Base-by-base conservation (phyloP, 495 filamentous ascomycete genomes). In the Neurospora cerealis region DNA sequence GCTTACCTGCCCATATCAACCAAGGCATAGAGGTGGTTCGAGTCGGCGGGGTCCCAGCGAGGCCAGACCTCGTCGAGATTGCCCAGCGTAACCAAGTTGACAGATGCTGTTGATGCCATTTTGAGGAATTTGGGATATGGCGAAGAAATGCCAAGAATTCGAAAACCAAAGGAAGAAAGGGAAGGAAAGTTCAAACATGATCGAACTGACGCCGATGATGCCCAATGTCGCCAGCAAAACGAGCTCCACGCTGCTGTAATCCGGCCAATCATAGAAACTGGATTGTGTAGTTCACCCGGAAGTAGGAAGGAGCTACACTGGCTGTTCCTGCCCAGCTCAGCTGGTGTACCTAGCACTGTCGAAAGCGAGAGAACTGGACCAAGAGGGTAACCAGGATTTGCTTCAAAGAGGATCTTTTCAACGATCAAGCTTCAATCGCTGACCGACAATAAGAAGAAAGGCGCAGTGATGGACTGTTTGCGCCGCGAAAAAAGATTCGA, bases 1-100 rank as follows among this genome's bases (percentile, higher is more conserved):
- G 79, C 80, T 81, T 83, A 92, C 91, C 90, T 93, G 78, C 91
- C 91, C 85, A 93, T 92, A 75, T 93, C 91, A 69, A 93, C 91
- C 9, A 93, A 78, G 70, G 85, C 88, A 77, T 85, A 86, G 69
- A 87, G 83, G 39, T 87, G 82, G 75, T 80, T 87, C 42, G 80
- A 66, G 36, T 75, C 80, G 46, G 78, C 72, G 21, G 83, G 80
- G 48, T 83, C 75, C 81, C 85, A 88, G 74, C 74, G 75, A 40
- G 86, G 83, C 80, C 87, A 79, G 73, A 81, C 85, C n/a, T 83
- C 78, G 71, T 80, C 74, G 41, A 86, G 84, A 71, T 89, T 88
- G 10, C 86, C 85, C 70, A 88, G 81, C 5, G 84, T 86, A 39
- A 88, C 80, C 28, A 86, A 82, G 73, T 84, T 81, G 39, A 74